Evolutionary conservation across 2,329 filamentous ascomycete genomes (phyloP).

Genomic region (Cercospora sp.): DNA sequence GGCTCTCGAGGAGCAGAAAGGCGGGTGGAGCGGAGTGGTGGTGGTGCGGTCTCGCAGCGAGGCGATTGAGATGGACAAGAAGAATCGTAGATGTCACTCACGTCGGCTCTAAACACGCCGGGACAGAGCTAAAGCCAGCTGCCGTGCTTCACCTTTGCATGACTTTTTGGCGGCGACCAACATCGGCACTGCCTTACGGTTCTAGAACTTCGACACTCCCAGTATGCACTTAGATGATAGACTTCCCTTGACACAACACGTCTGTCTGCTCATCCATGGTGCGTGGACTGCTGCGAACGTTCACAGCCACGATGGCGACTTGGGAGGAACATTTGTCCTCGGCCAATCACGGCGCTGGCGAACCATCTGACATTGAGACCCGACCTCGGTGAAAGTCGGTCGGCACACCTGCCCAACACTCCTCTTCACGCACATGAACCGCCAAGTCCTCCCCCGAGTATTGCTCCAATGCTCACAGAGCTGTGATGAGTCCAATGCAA

Average conservation of each 20-base stretch:
- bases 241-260: not conserved
- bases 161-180: not conserved
- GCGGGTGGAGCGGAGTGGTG: not conserved
- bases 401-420: not conserved
- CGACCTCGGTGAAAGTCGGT: constrained; percentile 1
- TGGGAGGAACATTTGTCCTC: not conserved
- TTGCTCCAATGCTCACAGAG: not conserved
- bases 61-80: not conserved
- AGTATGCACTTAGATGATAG: not conserved
- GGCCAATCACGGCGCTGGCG: not conserved
- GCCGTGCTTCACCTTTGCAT: not conserved
- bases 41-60: not conserved
- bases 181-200: not conserved
- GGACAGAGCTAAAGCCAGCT: not conserved
- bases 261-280: not conserved
- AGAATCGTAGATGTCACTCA: constrained; percentile 10
- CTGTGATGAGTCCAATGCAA: not conserved
- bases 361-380: not conserved
- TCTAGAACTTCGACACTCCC: not conserved
- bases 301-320: not conserved
- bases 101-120: not conserved
- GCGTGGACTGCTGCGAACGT: not conserved
- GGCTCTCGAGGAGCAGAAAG: not conserved
- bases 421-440: not conserved
- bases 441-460: not conserved